A percentile compares a stretch with the other conserved stretches of the same genome.
phyloP scores from a whole-genome alignment of 2,329 filamentous ascomycete species.

The Phaeosphaeriaceae sp. region DNA sequence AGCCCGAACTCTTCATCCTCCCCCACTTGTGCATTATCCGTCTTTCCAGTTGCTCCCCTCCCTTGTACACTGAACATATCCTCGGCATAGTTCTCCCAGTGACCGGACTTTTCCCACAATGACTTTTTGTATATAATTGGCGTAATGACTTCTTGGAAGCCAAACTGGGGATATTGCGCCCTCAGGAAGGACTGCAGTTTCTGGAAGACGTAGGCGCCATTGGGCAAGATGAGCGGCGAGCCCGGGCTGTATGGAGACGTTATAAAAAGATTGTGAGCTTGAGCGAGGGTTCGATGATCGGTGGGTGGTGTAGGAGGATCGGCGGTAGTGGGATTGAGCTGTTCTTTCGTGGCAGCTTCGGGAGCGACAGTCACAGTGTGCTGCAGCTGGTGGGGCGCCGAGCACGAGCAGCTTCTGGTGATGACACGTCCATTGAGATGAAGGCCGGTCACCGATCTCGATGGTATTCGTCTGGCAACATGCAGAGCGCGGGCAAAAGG shows the following conservation, averaged over 20 bases:
- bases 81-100: slow-evolving; percentile 88
- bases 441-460: slow-evolving; percentile 1
- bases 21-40: slow-evolving; percentile 54
- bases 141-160: slow-evolving; percentile 87
- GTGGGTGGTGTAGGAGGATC: slow-evolving; percentile 48
- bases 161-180: slow-evolving; percentile 82
- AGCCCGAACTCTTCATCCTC: slow-evolving; percentile 79
- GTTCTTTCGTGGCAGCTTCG: slow-evolving; percentile 22
- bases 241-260: slow-evolving; percentile 82
- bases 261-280: slow-evolving; percentile 75
- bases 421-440: slow-evolving; percentile 17
- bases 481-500: slow-evolving; percentile 24
- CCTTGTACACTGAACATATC: slow-evolving; percentile 86
- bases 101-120: slow-evolving; percentile 84
- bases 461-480: slow-evolving; percentile 13
- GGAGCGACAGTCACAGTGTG: slow-evolving; percentile 28
- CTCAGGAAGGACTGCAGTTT: slow-evolving; percentile 82
- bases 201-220: slow-evolving; percentile 83
- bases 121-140: slow-evolving; percentile 91
- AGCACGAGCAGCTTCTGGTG: slow-evolving; percentile 43
- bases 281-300: slow-evolving; percentile 60
- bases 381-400: slow-evolving; percentile 35
- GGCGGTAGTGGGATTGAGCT: slow-evolving; percentile 40
- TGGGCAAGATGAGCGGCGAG: slow-evolving; percentile 83
- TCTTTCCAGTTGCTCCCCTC: slow-evolving; percentile 55